These are phyloP conservation scores for Pseudomassariella vexata DNA, from an alignment of 2,329 filamentous ascomycete species.

Conservation along the genomic window DNA sequence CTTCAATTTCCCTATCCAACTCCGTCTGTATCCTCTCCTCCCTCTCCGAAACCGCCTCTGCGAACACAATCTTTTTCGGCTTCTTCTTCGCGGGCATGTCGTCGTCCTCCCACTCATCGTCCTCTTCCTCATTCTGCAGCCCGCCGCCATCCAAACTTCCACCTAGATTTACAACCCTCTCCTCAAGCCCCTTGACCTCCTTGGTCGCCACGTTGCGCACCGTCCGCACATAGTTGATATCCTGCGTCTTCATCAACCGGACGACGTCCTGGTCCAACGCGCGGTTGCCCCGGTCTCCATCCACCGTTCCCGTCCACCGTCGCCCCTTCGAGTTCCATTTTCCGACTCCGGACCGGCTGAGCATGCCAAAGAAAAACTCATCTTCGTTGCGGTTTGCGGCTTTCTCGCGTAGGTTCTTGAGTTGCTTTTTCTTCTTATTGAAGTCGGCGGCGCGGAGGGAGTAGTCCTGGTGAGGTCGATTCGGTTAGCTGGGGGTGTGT, in stretches of 20 bases:
- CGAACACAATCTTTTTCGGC: constrained; percentile 47
- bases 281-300: constrained; percentile 52
- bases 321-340: constrained; percentile 42
- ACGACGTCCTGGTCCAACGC: constrained; percentile 51
- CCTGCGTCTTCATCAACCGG: constrained; percentile 63
- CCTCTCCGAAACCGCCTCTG: constrained; percentile 32
- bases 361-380: constrained; percentile 69
- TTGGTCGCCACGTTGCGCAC: constrained; percentile 55
- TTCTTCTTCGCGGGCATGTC: constrained; percentile 13
- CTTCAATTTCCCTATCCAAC: constrained; percentile 12
- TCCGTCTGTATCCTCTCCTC: constrained; percentile 20
- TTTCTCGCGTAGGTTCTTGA: constrained; percentile 55
- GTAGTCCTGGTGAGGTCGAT: no score
- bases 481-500: no score
- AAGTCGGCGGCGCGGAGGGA: constrained; percentile 59
- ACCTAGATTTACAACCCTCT: constrained; percentile 43
- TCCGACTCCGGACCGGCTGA: constrained; percentile 53
- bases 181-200: constrained; percentile 50
- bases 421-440: constrained; percentile 57
- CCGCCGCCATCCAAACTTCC: constrained; percentile 22
- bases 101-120: constrained; percentile 21
- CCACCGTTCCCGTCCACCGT: constrained; percentile 48
- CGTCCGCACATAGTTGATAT: constrained; percentile 58
- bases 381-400: constrained; percentile 63
- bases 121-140: constrained; percentile 20